Conservation (phyloP, 768 basidiomycete genomes). For the Tephrocybe sp. region DNA sequence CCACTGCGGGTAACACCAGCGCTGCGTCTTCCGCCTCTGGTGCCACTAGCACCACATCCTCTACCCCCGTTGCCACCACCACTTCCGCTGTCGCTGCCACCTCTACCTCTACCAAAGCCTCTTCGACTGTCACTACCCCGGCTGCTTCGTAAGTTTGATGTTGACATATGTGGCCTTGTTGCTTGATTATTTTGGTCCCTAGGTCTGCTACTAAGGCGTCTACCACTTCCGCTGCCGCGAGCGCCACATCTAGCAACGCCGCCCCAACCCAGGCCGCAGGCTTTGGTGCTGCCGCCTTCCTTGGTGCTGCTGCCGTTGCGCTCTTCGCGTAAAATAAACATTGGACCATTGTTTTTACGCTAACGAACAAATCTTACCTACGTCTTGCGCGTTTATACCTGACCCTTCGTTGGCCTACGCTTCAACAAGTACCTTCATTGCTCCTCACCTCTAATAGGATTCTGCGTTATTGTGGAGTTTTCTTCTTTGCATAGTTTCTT, state of each 20-base stretch:
- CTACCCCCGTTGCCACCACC: constrained; percentile 8
- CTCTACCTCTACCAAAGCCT: constrained; percentile 7
- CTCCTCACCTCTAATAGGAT: constrained; percentile 5
- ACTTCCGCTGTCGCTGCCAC: constrained; percentile 14
- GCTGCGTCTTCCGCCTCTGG: constrained; percentile 13
- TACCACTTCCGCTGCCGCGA: constrained; percentile 5
- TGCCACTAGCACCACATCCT: constrained; percentile 12
- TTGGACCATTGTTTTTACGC: constrained; percentile 4
- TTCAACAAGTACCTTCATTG: constrained; percentile 5
- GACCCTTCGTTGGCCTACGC: constrained; percentile 9
- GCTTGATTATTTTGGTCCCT: not conserved
- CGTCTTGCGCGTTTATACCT: constrained; percentile 16
- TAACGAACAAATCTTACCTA: constrained; percentile 13
- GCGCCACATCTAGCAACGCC: constrained; percentile 19
- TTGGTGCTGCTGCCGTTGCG: constrained; percentile 46
- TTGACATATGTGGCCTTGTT: not conserved
- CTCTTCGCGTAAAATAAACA: constrained; percentile 35
- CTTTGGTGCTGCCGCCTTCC: constrained; percentile 39
- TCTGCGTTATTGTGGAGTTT: not conserved
- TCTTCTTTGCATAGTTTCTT: not conserved
- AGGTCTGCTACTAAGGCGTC: not conserved
- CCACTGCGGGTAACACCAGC: constrained; percentile 17
- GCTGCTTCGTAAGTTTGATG: constrained; percentile 2
- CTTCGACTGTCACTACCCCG: constrained; percentile 11
- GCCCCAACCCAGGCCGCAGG: constrained; percentile 30